Evolutionary conservation across 371 early-diverging fungal species (phyloP).

Genomic region (Apophysomyces ossiformis): DNA sequence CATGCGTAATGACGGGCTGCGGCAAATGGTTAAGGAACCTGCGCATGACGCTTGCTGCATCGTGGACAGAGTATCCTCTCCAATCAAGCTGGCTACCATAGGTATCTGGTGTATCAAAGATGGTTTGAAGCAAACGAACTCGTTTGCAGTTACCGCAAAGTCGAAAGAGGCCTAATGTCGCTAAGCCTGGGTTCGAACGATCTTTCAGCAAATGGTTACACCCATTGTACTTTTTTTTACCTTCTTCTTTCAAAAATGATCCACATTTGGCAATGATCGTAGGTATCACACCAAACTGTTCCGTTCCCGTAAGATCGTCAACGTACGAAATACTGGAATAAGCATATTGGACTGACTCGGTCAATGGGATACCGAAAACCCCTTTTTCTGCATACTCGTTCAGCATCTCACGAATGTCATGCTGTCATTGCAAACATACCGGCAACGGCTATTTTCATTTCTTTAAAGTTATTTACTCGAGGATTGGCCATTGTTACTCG

Average conservation of each 20-base stretch:
- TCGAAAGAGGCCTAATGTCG: conserved; percentile 32
- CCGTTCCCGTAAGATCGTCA: conserved; percentile 27
- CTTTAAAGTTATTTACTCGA: conserved; percentile 33
- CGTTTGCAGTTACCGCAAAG: conserved; percentile 48
- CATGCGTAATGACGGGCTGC: conserved; percentile 56
- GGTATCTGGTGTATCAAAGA: conserved; percentile 55
- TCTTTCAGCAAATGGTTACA: neutral
- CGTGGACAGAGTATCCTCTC: conserved; percentile 57
- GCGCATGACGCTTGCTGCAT: conserved; percentile 60
- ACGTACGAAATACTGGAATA: conserved; percentile 31
- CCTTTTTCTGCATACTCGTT: conserved; percentile 23
- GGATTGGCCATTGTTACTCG: conserved; percentile 41
- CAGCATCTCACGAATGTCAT: neutral
- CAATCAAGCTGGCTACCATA: conserved; percentile 57
- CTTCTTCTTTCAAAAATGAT: conserved; percentile 52
- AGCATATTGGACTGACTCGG: conserved; percentile 35
- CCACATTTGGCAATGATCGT: conserved; percentile 59
- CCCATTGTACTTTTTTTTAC: conserved; percentile 19
- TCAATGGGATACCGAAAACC: conserved; percentile 32
- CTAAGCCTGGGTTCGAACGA: conserved; percentile 14
- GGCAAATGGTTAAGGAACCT: conserved; percentile 59
- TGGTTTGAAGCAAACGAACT: conserved; percentile 50
- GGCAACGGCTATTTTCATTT: conserved; percentile 38
- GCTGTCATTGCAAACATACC: conserved; percentile 23
- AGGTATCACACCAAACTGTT: conserved; percentile 48